Percentiles rank a stretch among this genome's conserved stretches.
Conservation (phyloP, 805 yeast genomes). For the Groenewaldozyma tartarivorans region DNA sequence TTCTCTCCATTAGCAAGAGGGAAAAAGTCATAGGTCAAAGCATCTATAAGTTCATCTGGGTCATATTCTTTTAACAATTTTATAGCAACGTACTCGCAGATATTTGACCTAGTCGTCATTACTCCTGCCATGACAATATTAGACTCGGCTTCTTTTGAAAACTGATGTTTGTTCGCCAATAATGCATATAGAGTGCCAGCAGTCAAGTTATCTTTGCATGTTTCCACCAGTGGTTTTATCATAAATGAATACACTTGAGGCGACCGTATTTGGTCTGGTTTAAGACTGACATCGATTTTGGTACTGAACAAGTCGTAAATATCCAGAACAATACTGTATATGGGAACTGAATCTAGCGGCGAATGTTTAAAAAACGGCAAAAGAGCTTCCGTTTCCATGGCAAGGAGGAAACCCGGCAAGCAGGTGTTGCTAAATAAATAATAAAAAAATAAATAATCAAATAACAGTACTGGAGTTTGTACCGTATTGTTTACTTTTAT, state of each 20-base stretch:
- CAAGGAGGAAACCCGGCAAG: too few species aligned
- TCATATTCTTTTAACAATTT: conserved; percentile 39
- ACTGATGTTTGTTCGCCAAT: conserved; percentile 29
- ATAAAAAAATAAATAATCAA: too few species aligned
- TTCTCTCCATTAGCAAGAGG: conserved; percentile 35
- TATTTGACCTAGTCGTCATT: conserved; percentile 36
- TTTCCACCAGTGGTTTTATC: conserved; percentile 38
- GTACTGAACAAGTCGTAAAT: conserved; percentile 36
- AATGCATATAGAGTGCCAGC: conserved; percentile 32
- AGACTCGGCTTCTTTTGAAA: conserved; percentile 26
- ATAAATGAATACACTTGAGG: conserved; percentile 42
- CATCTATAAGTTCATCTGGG: conserved; percentile 34
- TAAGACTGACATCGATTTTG: conserved; percentile 36
- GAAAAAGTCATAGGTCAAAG: conserved; percentile 36
- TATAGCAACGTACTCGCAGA: conserved; percentile 46
- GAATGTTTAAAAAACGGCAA: conserved; percentile 17
- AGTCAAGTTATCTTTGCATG: conserved; percentile 21
- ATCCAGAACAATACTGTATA: conserved; percentile 25
- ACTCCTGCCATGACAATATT: conserved; percentile 27
- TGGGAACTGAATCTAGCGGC: conserved; percentile 28
- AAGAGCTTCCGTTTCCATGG: conserved; percentile 11
- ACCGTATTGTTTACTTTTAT: too few species aligned
- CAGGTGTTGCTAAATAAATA: too few species aligned
- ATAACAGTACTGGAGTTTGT: too few species aligned
- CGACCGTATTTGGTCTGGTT: conserved; percentile 41